Conservation (phyloP, 2,329 filamentous ascomycete genomes). For the Calonectria ilicicola region DNA sequence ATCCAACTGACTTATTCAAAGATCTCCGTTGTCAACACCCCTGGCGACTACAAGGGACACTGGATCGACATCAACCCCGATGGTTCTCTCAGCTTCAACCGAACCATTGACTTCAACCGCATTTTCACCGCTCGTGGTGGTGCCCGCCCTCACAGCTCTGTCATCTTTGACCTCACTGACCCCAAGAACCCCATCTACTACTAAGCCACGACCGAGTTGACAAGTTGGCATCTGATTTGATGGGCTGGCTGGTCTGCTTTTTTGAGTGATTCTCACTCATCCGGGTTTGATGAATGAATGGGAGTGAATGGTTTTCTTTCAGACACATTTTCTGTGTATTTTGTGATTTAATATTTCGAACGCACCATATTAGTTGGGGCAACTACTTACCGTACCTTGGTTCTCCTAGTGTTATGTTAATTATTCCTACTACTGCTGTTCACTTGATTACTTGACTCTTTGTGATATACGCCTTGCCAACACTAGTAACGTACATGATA, state of each 20-base stretch:
- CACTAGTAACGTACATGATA: too few relatives aligned
- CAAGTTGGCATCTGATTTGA: neutral
- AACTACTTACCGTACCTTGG: neutral
- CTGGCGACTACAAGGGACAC: slow-evolving; percentile 71
- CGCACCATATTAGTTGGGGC: neutral
- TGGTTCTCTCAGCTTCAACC: slow-evolving; percentile 69
- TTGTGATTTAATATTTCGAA: neutral
- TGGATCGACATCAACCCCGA: slow-evolving; percentile 70
- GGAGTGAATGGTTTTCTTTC: neutral
- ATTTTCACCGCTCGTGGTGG: slow-evolving; percentile 67
- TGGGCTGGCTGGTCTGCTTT: neutral
- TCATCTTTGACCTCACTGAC: slow-evolving; percentile 69
- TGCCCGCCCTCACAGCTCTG: slow-evolving; percentile 66
- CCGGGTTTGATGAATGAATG: neutral
- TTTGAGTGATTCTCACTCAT: neutral
- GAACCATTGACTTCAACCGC: slow-evolving; percentile 66
- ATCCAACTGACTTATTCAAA: slow-evolving; percentile 29
- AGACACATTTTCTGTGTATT: neutral
- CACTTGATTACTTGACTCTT: too few relatives aligned
- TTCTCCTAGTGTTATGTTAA: slow-evolving; percentile 2
- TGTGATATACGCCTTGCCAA: too few relatives aligned
- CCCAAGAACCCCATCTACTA: slow-evolving; percentile 64
- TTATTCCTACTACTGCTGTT: neutral
- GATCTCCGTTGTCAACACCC: slow-evolving; percentile 71
- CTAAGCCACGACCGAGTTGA: slow-evolving; percentile 35